Base-by-base conservation (phyloP, 2,329 filamentous ascomycete species). In the Ceratocystis eucalypticola region DNA sequence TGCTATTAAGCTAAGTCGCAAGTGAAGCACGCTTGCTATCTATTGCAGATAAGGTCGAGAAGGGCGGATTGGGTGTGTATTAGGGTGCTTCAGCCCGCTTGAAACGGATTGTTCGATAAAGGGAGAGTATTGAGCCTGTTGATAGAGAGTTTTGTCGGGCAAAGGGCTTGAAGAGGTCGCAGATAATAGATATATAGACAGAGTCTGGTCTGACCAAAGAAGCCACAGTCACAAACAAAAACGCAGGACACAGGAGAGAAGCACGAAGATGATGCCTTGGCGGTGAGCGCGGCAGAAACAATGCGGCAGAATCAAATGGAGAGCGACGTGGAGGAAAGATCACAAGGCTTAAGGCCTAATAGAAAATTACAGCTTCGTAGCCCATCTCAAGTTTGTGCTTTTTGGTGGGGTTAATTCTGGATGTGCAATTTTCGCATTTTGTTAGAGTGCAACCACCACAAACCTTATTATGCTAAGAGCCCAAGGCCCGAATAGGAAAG, bases 341-440 rank as follows among this genome's bases (percentile, higher is more conserved):
- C 55, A 59, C 55, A 37, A 37, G 28, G 33, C 17, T 44, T 28
- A 45, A 53, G 57, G 62, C n/a, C 48, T 57, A 65, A 46, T 37
- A 37, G 45, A 62, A 62, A 62, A 45, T 62, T 25, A 62, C 28
- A 59, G 55, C 55, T 59, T 59, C 28, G 22, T 41, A 30, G 55
- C 17, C 61, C 61, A 44, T 46, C 61, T 45, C 37, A 62, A 62
- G 61, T 62, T 44, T 62, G 33, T 62, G 61, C 61, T 62, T 45
- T 62, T 45, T 62, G 44, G 61, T 62, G 61, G 61, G 61, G 61
- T 37, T 62, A 45, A 20, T 62, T 62, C 28, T 62, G 61, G 3
- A 30, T n/a, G 20, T 30, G 33, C 15, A 46, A 62, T 62, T 45
- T 62, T 62, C 61, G 45, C 61, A n/a, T 37, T 37, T 37, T 37